Conservation (phyloP, 306 rosid species). For the Quillaja saponaria region DNA sequence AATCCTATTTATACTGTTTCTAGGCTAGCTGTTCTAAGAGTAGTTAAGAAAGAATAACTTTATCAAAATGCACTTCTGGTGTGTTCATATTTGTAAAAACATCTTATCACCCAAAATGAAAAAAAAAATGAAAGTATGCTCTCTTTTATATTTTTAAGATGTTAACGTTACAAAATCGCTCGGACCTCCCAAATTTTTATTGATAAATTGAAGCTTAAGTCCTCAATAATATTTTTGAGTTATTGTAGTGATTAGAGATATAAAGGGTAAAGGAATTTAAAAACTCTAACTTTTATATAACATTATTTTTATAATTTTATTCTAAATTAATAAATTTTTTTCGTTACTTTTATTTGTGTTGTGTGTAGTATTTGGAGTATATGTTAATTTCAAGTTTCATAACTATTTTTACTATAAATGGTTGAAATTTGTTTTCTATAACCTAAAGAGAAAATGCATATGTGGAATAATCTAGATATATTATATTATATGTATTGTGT, state of each 20-base stretch:
- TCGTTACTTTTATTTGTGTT: too few species aligned
- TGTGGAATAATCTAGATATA: too few species aligned
- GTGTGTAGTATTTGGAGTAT: too few species aligned
- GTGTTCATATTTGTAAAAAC: slow-evolving; percentile 41
- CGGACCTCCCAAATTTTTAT: neutral
- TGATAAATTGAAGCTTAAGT: neutral
- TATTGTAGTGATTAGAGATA: slow-evolving; percentile 47
- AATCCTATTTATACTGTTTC: slow-evolving; percentile 44
- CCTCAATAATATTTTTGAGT: slow-evolving; percentile 1
- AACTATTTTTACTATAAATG: too few species aligned
- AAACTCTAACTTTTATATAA: too few species aligned
- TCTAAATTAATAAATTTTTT: too few species aligned
- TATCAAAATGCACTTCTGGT: slow-evolving; percentile 40
- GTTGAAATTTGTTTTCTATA: too few species aligned
- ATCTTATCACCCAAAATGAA: slow-evolving; percentile 39
- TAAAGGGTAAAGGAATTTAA: slow-evolving; percentile 56
- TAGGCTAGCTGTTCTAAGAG: slow-evolving; percentile 49
- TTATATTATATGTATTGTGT: too few species aligned
- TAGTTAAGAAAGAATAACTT: slow-evolving; percentile 47
- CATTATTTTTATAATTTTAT: too few species aligned
- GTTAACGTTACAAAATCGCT: neutral
- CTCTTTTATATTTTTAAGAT: neutral
- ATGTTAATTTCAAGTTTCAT: too few species aligned
- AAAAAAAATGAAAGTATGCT: slow-evolving; percentile 43
- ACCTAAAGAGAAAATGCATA: too few species aligned